These are phyloP conservation scores for Aspergillus pseudoterreus DNA, from an alignment of 2,329 filamentous ascomycete species.

Conservation along the genomic window DNA sequence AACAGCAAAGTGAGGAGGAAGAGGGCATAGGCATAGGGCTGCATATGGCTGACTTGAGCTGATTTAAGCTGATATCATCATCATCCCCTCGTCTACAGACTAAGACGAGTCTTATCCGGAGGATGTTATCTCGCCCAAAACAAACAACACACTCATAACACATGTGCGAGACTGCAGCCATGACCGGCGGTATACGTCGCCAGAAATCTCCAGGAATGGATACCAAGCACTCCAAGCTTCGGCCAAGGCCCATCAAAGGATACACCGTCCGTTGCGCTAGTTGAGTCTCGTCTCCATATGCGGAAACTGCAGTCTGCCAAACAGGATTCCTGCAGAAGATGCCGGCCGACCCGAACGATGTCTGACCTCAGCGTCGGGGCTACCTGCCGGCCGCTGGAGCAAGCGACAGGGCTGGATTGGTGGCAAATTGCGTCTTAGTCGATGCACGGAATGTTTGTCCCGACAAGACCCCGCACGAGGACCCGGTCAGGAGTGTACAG, in stretches of 20 bases:
- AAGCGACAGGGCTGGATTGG: neutral
- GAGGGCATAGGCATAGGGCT: too few relatives aligned
- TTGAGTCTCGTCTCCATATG: neutral
- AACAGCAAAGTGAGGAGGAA: too few relatives aligned
- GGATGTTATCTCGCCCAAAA: too few relatives aligned
- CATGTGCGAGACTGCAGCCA: neutral
- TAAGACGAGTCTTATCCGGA: too few relatives aligned
- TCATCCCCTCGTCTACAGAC: too few relatives aligned
- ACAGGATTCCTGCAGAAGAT: too few relatives aligned
- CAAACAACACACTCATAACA: too few relatives aligned
- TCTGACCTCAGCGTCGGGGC: too few relatives aligned
- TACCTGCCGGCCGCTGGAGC: neutral
- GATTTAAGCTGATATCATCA: too few relatives aligned
- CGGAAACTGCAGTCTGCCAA: neutral
- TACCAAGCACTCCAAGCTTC: slow-evolving; percentile 3
- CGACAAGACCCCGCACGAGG: slow-evolving; percentile 2
- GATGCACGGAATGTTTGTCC: neutral
- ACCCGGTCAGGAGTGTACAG: neutral
- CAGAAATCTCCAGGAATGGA: neutral
- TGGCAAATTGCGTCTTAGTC: neutral
- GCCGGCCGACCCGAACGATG: too few relatives aligned
- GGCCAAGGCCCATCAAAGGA: neutral
- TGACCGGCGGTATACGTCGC: neutral
- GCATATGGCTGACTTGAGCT: too few relatives aligned
- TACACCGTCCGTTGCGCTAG: neutral